Conservation (phyloP, 805 yeast species). For the Candida sithepensis region DNA sequence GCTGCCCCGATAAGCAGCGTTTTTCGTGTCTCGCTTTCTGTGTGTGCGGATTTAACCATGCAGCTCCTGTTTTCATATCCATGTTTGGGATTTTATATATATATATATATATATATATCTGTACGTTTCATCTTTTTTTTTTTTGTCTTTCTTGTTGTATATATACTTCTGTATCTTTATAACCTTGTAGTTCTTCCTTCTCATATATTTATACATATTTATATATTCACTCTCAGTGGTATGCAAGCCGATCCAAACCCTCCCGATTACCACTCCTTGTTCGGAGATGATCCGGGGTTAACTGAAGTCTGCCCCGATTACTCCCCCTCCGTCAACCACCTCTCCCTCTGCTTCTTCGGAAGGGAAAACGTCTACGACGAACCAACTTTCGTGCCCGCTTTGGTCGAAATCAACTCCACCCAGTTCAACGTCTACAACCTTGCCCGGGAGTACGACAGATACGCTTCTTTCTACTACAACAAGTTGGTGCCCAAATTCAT, state of each 20-base stretch:
- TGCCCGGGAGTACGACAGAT: constrained; percentile 9
- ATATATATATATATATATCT: too few species aligned
- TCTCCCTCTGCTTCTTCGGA: constrained; percentile 18
- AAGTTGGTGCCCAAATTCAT: constrained; percentile 20
- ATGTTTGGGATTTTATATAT: too few species aligned
- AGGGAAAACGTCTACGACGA: constrained; percentile 11
- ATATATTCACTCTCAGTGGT: background rate
- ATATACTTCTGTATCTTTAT: too few species aligned
- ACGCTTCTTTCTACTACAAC: constrained; percentile 19
- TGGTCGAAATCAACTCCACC: constrained; percentile 32
- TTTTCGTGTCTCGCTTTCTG: too few species aligned
- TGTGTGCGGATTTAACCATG: too few species aligned
- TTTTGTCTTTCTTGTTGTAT: too few species aligned
- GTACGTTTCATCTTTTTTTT: too few species aligned
- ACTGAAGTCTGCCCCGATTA: constrained; percentile 16
- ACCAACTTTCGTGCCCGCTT: constrained; percentile 17
- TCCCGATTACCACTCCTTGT: background rate
- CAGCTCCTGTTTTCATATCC: too few species aligned
- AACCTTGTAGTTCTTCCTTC: too few species aligned
- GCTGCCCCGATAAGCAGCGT: too few species aligned
- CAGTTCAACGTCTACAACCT: constrained; percentile 26
- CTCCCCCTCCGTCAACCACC: constrained; percentile 25
- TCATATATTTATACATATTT: background rate
- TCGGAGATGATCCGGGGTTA: background rate
- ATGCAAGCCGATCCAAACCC: background rate